Base-by-base conservation (phyloP, 768 basidiomycete species). In the Tulasnella sp. region DNA sequence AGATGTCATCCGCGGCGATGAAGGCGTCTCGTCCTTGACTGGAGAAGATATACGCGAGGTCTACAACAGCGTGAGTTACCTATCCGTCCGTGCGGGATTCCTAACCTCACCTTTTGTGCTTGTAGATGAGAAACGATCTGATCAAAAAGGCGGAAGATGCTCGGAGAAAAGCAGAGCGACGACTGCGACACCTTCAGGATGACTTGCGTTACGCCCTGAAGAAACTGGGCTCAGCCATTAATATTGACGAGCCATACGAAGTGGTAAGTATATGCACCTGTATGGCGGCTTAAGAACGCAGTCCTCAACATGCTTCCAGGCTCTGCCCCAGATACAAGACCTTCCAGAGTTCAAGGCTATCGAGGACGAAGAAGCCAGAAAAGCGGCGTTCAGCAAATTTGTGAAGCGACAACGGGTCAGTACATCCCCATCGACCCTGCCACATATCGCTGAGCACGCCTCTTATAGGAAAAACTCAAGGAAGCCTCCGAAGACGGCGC, bases 191-290 rank as follows among this genome's bases (percentile, higher is more conserved):
- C 68, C 70, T 90, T 61, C 89, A 96, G 65, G 96, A 99, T 69
- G 96, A 98, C 65, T 74, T 99, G 35, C 83, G 96, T 5, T 96
- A 98, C 70, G 96, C 93, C 0, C 74, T 97, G 62, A 91, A 87
- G 71, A 94, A 94, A 67, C 73, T 94, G 6, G 68, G 86, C 0
- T 87, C 92, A 48, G 78, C 87, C 1, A 69, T 97, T 36, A 89
- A 94, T 62, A 67, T 92, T 48, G 79, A 70, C 27, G 66, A 82
- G 56, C 67, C 83, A 1, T 98, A 84, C 65, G 93, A 97, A 63
- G 81, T 86, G 63, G 92, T 88, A 62, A 54, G 81, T 69, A 6
- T 46, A 19, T 14, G 25, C 19, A 2, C 17, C 4, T 12, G 8
- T 3, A 3, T 8, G 49, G n/a, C 29, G 52, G 8, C n/a, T 27